Conservation (phyloP, 345 rosid genomes). For the Xanthoceras sorbifolium region DNA sequence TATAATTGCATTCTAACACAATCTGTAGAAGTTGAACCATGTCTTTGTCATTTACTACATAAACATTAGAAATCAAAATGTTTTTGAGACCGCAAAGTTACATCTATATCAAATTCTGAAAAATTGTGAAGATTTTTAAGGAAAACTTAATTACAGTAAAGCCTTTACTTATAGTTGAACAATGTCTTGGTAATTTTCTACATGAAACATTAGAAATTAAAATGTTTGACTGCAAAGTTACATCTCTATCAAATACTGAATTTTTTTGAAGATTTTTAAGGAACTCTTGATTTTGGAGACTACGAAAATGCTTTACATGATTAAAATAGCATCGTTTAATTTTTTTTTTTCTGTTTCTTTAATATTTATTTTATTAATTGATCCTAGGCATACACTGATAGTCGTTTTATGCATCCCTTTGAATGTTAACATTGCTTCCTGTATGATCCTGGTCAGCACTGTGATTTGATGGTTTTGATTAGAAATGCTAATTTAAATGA, state of each 20-base stretch:
- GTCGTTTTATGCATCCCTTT: neutral
- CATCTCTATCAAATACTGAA: too few species aligned
- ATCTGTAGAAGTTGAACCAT: neutral
- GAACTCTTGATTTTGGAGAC: too few species aligned
- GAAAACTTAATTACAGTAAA: neutral
- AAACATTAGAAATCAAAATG: neutral
- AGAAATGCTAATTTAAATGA: neutral
- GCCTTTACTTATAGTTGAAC: conserved; percentile 4
- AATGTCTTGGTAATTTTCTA: too few species aligned
- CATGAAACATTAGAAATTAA: too few species aligned
- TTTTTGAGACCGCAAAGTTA: neutral
- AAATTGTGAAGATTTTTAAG: neutral
- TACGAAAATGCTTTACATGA: neutral
- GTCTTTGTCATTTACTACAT: neutral
- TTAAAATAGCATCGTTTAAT: neutral
- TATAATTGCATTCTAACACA: neutral
- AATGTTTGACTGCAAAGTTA: too few species aligned
- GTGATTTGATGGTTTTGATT: neutral
- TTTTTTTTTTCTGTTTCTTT: neutral
- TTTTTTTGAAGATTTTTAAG: too few species aligned
- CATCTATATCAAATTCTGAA: neutral
- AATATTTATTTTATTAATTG: neutral
- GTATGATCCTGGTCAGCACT: neutral
- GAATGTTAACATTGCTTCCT: neutral
- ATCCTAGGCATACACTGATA: neutral